phyloP scores from a whole-genome alignment of 2,329 filamentous ascomycete genomes.

The Zymoseptoria tritici region DNA sequence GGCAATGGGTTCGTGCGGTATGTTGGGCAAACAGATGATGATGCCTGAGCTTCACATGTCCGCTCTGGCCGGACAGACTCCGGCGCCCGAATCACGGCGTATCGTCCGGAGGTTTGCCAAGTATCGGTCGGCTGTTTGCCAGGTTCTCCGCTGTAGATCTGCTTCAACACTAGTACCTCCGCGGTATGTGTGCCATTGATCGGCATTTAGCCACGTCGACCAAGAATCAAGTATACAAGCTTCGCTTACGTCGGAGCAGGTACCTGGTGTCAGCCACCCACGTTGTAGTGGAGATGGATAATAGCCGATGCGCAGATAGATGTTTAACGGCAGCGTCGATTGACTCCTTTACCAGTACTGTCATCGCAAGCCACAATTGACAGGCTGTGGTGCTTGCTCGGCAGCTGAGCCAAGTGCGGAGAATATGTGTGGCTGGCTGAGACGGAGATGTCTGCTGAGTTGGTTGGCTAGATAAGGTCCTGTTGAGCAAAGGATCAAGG shows the following conservation, averaged over 20 bases:
- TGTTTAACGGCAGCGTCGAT: neutral
- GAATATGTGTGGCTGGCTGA: neutral
- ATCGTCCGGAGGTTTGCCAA: too few species aligned
- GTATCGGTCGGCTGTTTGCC: too few species aligned
- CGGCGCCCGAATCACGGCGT: too few species aligned
- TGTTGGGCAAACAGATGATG: too few species aligned
- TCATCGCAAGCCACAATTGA: neutral
- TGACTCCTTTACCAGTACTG: too few species aligned
- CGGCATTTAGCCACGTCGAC: neutral
- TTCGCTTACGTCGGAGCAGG: too few species aligned
- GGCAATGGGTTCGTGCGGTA: too few species aligned
- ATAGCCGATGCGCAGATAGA: neutral
- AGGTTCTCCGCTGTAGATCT: too few species aligned
- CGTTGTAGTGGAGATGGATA: neutral
- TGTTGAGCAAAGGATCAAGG: neutral
- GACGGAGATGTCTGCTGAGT: neutral
- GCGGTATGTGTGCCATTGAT: neutral
- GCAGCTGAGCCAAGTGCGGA: neutral
- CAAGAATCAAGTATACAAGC: neutral
- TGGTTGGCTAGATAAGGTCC: neutral
- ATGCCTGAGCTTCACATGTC: too few species aligned
- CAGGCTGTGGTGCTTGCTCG: neutral
- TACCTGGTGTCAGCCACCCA: neutral
- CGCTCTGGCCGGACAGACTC: too few species aligned
- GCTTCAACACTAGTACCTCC: too few species aligned